Evolutionary conservation across 148 eudicot species (phyloP).

Genomic region (Euryodendron excelsum): DNA sequence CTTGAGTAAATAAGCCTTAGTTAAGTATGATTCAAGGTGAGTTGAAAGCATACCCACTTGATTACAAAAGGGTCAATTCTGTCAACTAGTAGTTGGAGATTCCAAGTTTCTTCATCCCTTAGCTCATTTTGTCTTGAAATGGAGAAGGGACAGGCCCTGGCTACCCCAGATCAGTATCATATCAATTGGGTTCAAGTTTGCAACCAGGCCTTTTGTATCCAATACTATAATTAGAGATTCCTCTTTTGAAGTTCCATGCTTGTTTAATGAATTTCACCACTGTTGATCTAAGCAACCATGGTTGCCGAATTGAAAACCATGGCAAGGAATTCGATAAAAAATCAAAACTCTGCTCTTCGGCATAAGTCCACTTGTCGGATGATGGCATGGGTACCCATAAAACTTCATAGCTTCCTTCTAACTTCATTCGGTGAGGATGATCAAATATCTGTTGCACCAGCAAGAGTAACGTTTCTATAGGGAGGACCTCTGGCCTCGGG

Average conservation of each 20-base stretch:
- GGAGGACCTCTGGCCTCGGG: conserved; percentile 64
- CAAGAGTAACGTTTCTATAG: conserved; percentile 40
- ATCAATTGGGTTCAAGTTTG: conserved; percentile 55
- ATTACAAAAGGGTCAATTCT: conserved; percentile 41
- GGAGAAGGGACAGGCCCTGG: conserved; percentile 64
- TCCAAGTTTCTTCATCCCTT: conserved; percentile 54
- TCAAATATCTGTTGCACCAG: conserved; percentile 53
- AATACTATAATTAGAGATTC: conserved; percentile 69
- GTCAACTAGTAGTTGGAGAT: conserved; percentile 37
- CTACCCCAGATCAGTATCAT: conserved; percentile 74
- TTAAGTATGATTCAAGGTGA: not conserved
- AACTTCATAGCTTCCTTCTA: conserved; percentile 36
- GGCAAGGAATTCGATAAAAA: conserved; percentile 62
- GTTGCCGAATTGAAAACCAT: conserved; percentile 53
- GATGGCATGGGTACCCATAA: conserved; percentile 61
- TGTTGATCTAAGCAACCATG: conserved; percentile 47
- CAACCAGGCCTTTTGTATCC: conserved; percentile 45
- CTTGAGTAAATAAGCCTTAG: no score
- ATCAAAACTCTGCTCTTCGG: conserved; percentile 33
- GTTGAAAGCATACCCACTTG: conserved; percentile 47
- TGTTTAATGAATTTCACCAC: conserved; percentile 41
- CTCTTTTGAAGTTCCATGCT: conserved; percentile 47
- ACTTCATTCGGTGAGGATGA: conserved; percentile 26
- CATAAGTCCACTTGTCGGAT: conserved; percentile 41
- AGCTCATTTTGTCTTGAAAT: conserved; percentile 51